Evolutionary conservation across 805 yeast species (phyloP).

Genomic region (Teunomyces aglyptinius): DNA sequence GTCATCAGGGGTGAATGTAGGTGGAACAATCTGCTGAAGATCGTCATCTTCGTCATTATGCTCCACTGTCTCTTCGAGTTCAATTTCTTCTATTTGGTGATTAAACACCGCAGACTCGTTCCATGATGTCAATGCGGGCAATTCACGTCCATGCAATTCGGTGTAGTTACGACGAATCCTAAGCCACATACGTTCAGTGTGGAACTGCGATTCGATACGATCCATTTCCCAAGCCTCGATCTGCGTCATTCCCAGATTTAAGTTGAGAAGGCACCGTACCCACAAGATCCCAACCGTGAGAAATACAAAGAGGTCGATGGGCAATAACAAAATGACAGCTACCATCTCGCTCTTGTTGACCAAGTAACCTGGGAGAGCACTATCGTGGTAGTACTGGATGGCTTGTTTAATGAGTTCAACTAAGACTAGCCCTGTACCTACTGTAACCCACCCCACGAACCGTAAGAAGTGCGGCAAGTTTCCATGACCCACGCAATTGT

Average conservation of each 20-base stretch:
- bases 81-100: conserved; percentile 13
- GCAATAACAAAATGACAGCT: conserved; percentile 52
- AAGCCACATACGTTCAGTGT: conserved; percentile 53
- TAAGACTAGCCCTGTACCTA: conserved; percentile 49
- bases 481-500: conserved; percentile 79
- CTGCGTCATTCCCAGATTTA: conserved; percentile 72
- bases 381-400: conserved; percentile 42
- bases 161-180: conserved; percentile 46
- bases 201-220: conserved; percentile 65
- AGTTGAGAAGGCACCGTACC: conserved; percentile 56
- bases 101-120: conserved; percentile 19
- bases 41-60: conserved; percentile 5
- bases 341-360: conserved; percentile 51
- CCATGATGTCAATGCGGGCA: conserved; percentile 52
- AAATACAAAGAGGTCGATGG: conserved; percentile 58
- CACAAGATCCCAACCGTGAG: conserved; percentile 59
- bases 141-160: conserved; percentile 34
- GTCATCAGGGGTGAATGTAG: conserved; percentile 54
- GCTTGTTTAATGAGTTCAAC: conserved; percentile 42
- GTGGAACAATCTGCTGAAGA: conserved; percentile 24
- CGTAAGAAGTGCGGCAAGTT: conserved; percentile 81
- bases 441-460: conserved; percentile 65
- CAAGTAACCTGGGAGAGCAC: conserved; percentile 56
- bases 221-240: conserved; percentile 93
- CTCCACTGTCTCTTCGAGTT: conserved; percentile 6